Evolutionary conservation across 495 filamentous ascomycete species (phyloP).

Genomic region (Cryomyces minteri): DNA sequence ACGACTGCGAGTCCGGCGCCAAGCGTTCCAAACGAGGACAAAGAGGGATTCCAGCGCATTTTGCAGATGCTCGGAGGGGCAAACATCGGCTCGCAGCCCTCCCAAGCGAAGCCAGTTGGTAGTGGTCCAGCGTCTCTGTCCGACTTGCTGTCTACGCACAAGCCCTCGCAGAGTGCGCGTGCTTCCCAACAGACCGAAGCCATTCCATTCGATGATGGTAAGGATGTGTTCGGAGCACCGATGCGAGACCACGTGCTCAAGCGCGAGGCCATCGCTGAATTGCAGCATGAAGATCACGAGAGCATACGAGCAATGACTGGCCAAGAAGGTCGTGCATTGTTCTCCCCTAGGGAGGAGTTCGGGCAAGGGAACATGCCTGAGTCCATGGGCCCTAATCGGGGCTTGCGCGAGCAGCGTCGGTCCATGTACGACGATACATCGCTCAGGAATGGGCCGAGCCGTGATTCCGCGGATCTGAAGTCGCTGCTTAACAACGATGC

Average conservation of each 20-base stretch:
- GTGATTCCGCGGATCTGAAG: conserved; percentile 7
- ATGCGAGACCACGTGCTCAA: not conserved
- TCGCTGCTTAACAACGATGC: conserved; percentile 3
- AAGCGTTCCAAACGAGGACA: conserved; percentile 49
- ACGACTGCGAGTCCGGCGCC: conserved; percentile 9
- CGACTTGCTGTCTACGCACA: not conserved
- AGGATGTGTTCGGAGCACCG: not conserved
- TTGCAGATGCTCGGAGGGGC: conserved; percentile 57
- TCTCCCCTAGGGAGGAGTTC: not conserved
- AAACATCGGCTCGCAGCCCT: conserved; percentile 13
- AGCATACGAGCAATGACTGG: not conserved
- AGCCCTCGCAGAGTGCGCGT: conserved; percentile 1
- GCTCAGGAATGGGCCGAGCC: conserved; percentile 2
- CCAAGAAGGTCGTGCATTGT: not conserved
- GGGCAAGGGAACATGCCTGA: not conserved
- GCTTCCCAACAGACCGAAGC: conserved; percentile 7
- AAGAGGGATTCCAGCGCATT: conserved; percentile 77
- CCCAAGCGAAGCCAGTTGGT: not conserved
- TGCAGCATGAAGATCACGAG: conserved; percentile 1
- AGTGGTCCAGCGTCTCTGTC: not conserved
- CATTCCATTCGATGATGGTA: conserved; percentile 1
- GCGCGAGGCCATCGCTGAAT: not conserved
- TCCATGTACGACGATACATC: conserved; percentile 1
- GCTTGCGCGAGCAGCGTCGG: not conserved
- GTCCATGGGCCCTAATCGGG: conserved; percentile 1